phyloP scores from a whole-genome alignment of 148 eudicot species.

The Rhododendron henanense region DNA sequence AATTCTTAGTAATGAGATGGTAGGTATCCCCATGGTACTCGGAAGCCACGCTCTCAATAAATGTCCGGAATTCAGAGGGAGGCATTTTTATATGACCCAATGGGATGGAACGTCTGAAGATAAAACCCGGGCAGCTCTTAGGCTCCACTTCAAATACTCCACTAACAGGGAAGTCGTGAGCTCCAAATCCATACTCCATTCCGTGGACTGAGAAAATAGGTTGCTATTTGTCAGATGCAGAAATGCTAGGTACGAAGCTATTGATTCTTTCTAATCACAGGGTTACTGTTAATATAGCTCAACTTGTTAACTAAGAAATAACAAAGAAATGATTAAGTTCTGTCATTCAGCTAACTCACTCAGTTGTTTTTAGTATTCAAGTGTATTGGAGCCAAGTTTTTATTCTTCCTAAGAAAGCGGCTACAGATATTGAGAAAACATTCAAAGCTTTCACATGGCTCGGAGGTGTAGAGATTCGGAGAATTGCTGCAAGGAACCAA shows the following conservation, averaged over 20 bases:
- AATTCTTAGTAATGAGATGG: conserved; percentile 77
- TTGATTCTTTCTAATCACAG: neutral
- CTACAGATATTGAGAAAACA: neutral
- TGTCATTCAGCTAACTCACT: neutral
- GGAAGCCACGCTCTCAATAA: conserved; percentile 59
- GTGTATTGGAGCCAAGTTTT: neutral
- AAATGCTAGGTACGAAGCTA: neutral
- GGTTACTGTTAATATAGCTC: neutral
- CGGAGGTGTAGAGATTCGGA: neutral
- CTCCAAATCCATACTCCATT: conserved; percentile 89
- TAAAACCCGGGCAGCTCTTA: conserved; percentile 76
- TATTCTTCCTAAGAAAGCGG: neutral
- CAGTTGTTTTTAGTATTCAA: neutral
- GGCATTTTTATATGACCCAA: conserved; percentile 60
- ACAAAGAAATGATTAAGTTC: neutral
- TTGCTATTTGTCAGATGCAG: conserved; percentile 8
- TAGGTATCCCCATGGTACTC: conserved; percentile 90
- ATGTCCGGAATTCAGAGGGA: conserved; percentile 53
- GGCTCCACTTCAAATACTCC: conserved; percentile 93
- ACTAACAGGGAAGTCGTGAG: conserved; percentile 71
- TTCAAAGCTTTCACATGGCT: neutral
- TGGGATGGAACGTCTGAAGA: conserved; percentile 58
- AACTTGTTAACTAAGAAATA: neutral
- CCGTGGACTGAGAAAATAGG: conserved; percentile 57
- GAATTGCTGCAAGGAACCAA: neutral